Evolutionary conservation across 2,329 filamentous ascomycete genomes (phyloP).

Genomic region (Chlorencoelia australis): DNA sequence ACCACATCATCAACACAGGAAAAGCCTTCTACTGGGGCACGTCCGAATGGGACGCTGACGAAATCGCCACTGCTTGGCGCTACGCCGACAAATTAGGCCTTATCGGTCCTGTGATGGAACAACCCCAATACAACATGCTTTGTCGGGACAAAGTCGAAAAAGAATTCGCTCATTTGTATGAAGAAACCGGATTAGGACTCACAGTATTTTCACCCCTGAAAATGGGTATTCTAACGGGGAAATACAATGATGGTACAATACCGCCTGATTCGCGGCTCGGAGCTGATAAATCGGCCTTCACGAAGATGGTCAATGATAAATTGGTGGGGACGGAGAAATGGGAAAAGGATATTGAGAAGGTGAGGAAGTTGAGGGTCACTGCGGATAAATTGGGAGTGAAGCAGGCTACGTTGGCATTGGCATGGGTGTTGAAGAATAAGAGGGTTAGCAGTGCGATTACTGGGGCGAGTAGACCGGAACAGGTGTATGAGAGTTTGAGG

Average conservation of each 20-base stretch:
- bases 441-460: conserved; percentile 53
- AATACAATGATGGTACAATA: conserved; percentile 56
- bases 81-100: conserved; percentile 50
- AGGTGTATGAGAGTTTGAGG: conserved; percentile 50
- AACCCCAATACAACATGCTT: conserved; percentile 58
- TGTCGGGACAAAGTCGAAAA: conserved; percentile 51
- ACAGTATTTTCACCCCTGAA: conserved; percentile 54
- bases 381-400: conserved; percentile 53
- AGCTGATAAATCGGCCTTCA: conserved; percentile 41
- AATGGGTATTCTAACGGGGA: conserved; percentile 52
- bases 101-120: conserved; percentile 55
- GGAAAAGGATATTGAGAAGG: conserved; percentile 46
- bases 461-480: conserved; percentile 46
- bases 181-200: conserved; percentile 48
- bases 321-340: conserved; percentile 40
- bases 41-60: conserved; percentile 55
- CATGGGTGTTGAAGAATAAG: conserved; percentile 53
- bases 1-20: conserved; percentile 56
- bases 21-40: conserved; percentile 65
- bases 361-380: conserved; percentile 49
- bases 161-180: conserved; percentile 51
- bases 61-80: conserved; percentile 53
- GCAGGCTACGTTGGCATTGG: conserved; percentile 42
- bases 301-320: conserved; percentile 32
- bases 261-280: conserved; percentile 49